A percentile compares a stretch with the other conserved stretches of the same genome.
Evolutionary conservation across 805 yeast species (phyloP).

Genomic region (Sugiyamaella lignohabitans): DNA sequence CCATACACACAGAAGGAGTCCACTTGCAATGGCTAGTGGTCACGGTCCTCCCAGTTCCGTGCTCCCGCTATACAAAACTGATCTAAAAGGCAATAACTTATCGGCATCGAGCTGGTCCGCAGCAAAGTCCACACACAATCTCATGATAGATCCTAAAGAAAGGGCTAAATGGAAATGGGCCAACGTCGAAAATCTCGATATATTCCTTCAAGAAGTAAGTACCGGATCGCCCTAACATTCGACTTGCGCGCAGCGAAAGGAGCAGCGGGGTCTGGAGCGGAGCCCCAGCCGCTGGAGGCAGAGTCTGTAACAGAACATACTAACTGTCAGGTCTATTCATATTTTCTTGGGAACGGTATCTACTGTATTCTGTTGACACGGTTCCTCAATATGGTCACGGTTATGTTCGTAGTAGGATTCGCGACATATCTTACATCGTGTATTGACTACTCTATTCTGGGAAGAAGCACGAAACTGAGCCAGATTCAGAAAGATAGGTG

Average conservation of each 20-base stretch:
- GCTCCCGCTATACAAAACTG: too few relatives aligned
- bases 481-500: slow-evolving; percentile 46
- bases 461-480: slow-evolving; percentile 25
- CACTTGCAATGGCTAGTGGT: too few relatives aligned
- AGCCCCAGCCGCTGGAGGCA: not conserved
- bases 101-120: not conserved
- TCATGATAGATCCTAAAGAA: slow-evolving; percentile 36
- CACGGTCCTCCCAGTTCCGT: too few relatives aligned
- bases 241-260: not conserved
- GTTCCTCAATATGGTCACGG: slow-evolving; percentile 59
- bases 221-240: not conserved
- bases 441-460: slow-evolving; percentile 53
- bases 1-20: too few relatives aligned
- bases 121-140: not conserved
- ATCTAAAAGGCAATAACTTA: too few relatives aligned
- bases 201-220: slow-evolving; percentile 57
- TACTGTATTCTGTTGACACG: slow-evolving; percentile 67
- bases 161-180: slow-evolving; percentile 95
- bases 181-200: slow-evolving; percentile 85
- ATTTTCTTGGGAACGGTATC: slow-evolving; percentile 80
- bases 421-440: slow-evolving; percentile 78
- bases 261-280: not conserved
- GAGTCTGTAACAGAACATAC: not conserved
- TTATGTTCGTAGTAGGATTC: slow-evolving; percentile 73
- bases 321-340: slow-evolving; percentile 49